Percentiles rank a stretch among this genome's conserved stretches.
phyloP scores from a whole-genome alignment of 2,329 filamentous ascomycete species.

The Aspergillus flavus region DNA sequence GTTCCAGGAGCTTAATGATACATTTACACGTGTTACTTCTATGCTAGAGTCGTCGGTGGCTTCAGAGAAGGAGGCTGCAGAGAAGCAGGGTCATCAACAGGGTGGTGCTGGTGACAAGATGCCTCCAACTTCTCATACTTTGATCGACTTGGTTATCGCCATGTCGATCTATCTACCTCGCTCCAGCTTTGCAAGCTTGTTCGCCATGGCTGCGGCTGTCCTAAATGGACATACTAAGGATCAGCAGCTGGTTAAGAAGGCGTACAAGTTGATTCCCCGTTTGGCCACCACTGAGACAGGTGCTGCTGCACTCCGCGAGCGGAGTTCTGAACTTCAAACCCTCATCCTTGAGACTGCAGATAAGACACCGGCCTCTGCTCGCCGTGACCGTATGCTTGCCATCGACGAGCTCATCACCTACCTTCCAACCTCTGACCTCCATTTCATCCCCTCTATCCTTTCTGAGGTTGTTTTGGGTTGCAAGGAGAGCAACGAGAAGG shows the following conservation, averaged over 20 bases:
- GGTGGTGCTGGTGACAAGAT: conserved; percentile 69
- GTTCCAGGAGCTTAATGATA: conserved; percentile 73
- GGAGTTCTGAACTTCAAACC: conserved; percentile 77
- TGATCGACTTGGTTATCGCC: conserved; percentile 96
- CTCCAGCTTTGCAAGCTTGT: conserved; percentile 80
- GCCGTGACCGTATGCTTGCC: conserved; percentile 82
- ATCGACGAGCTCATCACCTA: conserved; percentile 79
- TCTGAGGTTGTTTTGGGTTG: conserved; percentile 94
- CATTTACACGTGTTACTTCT: conserved; percentile 81
- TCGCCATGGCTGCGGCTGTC: conserved; percentile 81
- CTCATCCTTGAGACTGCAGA: conserved; percentile 78
- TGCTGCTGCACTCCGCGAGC: conserved; percentile 71
- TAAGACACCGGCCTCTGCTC: conserved; percentile 82
- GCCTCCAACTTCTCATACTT: conserved; percentile 89
- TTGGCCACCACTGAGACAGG: conserved; percentile 81
- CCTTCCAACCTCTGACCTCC: conserved; percentile 74
- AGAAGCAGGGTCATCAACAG: conserved; percentile 64
- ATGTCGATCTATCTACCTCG: conserved; percentile 92
- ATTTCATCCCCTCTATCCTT: conserved; percentile 89
- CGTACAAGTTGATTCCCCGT: conserved; percentile 94
- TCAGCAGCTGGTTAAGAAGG: conserved; percentile 96
- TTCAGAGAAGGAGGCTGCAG: conserved; percentile 65
- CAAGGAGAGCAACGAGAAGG: conserved; percentile 97
- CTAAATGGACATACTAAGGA: conserved; percentile 70
- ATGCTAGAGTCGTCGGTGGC: conserved; percentile 76